These are phyloP conservation scores for Blepharisma japonicum DNA, from an alignment of 73 alveolate genomes.

Conservation along the genomic window DNA sequence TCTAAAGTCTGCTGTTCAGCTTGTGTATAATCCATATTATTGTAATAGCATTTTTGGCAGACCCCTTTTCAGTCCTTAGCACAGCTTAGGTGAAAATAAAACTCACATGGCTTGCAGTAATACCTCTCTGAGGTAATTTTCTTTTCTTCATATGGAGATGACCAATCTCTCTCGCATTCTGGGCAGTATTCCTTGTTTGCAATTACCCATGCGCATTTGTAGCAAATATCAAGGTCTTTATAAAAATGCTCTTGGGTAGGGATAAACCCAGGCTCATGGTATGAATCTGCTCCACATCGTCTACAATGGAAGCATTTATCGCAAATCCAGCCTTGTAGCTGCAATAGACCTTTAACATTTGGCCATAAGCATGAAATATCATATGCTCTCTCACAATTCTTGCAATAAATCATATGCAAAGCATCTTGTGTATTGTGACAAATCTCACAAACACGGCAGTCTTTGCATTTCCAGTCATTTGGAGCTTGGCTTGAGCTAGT, in stretches of 20 bases:
- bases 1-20: conserved; percentile 24
- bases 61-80: background rate
- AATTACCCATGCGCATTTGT: conserved; percentile 18
- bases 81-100: conserved; percentile 12
- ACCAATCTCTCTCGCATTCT: conserved; percentile 23
- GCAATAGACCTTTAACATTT: background rate
- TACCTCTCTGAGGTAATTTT: background rate
- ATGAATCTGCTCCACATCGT: background rate
- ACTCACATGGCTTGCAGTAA: conserved; percentile 16
- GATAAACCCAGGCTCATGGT: background rate
- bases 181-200: conserved; percentile 30
- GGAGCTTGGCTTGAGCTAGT: background rate
- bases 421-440: conserved; percentile 16
- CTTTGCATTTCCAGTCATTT: conserved; percentile 4
- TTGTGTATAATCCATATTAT: background rate
- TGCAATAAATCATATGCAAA: conserved; percentile 6
- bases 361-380: conserved; percentile 27
- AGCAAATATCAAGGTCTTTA: conserved; percentile 18
- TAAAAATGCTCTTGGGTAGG: conserved; percentile 8
- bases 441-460: conserved; percentile 21
- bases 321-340: conserved; percentile 16
- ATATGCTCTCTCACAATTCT: background rate
- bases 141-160: conserved; percentile 21
- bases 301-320: conserved; percentile 24
- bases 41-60: background rate